Evolutionary conservation across 106 monocot genomes (phyloP).

Genomic region (Allium fistulosum): DNA sequence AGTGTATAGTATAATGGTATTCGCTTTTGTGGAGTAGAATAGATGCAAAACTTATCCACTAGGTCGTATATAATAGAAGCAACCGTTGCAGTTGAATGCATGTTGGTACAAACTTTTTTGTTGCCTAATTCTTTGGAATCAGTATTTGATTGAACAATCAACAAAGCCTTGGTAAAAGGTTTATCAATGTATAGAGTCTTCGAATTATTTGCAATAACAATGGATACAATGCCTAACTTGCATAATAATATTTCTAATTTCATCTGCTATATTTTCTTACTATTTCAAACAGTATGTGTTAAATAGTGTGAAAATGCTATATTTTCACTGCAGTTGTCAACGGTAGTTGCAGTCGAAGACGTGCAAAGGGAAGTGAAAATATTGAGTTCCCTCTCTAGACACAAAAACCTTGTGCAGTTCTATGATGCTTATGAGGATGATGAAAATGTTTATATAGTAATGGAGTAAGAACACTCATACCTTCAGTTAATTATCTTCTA

Average conservation of each 20-base stretch:
- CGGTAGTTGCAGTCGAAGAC: constrained; percentile 76
- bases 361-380: constrained; percentile 89
- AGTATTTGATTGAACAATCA: not conserved
- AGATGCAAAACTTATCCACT: too few species aligned
- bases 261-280: too few species aligned
- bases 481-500: not conserved
- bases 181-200: not conserved
- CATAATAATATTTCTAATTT: constrained; percentile 4
- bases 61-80: not conserved
- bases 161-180: not conserved
- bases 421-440: constrained; percentile 81
- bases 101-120: too few species aligned
- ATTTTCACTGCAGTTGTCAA: constrained; percentile 58
- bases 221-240: not conserved
- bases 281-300: too few species aligned
- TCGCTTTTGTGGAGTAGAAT: too few species aligned
- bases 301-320: not conserved
- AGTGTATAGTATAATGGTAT: not conserved
- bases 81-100: not conserved
- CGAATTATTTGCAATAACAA: not conserved
- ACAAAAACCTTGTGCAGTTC: constrained; percentile 74
- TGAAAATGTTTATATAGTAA: constrained; percentile 81
- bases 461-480: constrained; percentile 54
- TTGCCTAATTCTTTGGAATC: not conserved
- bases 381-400: constrained; percentile 63